Evolutionary conservation across 2,329 filamentous ascomycete genomes (phyloP), one percentile per base, ranked within the genome.

Genomic region (Nemania serpens): DNA sequence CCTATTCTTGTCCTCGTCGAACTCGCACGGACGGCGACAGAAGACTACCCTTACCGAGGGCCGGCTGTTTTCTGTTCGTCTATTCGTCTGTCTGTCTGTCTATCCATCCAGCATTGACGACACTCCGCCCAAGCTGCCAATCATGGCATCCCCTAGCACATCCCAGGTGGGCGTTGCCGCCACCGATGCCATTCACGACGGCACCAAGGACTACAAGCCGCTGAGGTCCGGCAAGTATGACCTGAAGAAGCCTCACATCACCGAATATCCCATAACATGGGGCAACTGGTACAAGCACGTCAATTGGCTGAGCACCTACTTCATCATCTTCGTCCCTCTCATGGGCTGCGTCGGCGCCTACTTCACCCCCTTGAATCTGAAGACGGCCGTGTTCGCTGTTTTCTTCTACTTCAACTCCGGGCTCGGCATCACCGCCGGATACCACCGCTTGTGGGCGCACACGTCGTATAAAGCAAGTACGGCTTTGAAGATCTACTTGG

Each of bases 251-350:
- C 84, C 89, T 72, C 92, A 96, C 78, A 95, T 96, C 77, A 87
- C 91, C 66, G 92, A 96, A 66, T 85, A 86, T 65, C 89, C 90
- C 59, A 88, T 96, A 70, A 96, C 91, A 62, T 84, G 82, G 77
- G 80, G 82, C 71, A 97, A 96, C 81, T 95, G 91, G 91, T 88
- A 93, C 79, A 89, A 93, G 80, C 93, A 97, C 75, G 84, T 97
- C 81, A 93, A 96, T 84, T 97, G 93, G 92, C 84, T 97, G 68
- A 97, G 96, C 77, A 88, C 91, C 65, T 84, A 82, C 64, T 84
- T 97, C 75, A 94, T 96, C 75, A 77, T 96, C 67, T 82, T 89
- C 68, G 84, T 96, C 47, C 93, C 93, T 43, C 64, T 93, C 49
- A 81, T 85, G 59, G 93, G 93, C 65, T 84, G 89, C 73, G 77